Evolutionary conservation across 495 filamentous ascomycete species (phyloP).

Genomic region (Acidomyces sp.): DNA sequence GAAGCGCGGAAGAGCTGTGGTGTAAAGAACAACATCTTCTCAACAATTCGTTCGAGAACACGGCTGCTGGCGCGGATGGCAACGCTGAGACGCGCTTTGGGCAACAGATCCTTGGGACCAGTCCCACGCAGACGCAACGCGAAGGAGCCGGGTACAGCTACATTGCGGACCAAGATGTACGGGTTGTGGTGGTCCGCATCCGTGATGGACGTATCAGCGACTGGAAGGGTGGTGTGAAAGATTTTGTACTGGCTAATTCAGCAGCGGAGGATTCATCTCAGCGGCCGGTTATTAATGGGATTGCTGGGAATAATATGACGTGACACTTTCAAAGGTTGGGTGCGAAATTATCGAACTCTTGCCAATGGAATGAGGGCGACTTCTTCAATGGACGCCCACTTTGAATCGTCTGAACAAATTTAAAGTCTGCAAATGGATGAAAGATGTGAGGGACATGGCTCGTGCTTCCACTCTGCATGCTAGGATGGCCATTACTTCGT

Average conservation of each 20-base stretch:
- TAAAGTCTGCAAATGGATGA: too few species aligned
- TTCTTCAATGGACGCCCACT: too few species aligned
- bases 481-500: too few species aligned
- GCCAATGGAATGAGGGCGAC: too few species aligned
- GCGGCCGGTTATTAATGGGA: too few species aligned
- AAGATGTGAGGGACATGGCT: too few species aligned
- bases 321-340: too few species aligned
- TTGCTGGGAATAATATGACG: too few species aligned
- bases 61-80: slow-evolving; percentile 1
- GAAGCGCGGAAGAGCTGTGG: slow-evolving; percentile 67
- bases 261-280: too few species aligned
- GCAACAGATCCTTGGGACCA: slow-evolving; percentile 9
- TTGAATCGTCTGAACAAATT: too few species aligned
- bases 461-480: too few species aligned
- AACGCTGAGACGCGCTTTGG: slow-evolving; percentile 21
- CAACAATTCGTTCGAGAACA: slow-evolving; percentile 73
- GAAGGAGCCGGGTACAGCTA: slow-evolving; percentile 30
- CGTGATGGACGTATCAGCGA: slow-evolving; percentile 30
- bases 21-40: slow-evolving; percentile 71
- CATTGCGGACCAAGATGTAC: slow-evolving; percentile 29
- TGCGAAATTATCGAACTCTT: too few species aligned
- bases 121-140: slow-evolving; percentile 10
- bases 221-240: slow-evolving; percentile 30
- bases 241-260: slow-evolving; percentile 25
- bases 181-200: slow-evolving; percentile 32